A percentile compares a stretch with the other conserved stretches of the same genome.
Conservation (phyloP, 2,329 filamentous ascomycete species). For the Macrophomina pseudophaseolina region DNA sequence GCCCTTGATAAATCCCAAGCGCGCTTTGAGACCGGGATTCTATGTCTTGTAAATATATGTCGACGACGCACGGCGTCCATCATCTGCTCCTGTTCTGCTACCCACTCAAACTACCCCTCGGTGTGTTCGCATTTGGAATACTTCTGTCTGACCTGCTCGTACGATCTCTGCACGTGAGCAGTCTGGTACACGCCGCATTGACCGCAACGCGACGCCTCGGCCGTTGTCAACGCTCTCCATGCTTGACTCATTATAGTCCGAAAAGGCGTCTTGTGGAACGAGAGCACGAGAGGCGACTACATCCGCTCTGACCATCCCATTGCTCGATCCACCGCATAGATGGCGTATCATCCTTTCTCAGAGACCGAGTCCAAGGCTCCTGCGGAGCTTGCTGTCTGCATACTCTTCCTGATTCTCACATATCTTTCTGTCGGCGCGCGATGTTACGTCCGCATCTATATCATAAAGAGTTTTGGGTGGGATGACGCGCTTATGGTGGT, state of each 20-base stretch:
- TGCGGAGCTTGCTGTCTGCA: constrained; percentile 34
- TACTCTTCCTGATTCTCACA: constrained; percentile 43
- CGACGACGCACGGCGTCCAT: background rate
- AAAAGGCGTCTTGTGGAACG: background rate
- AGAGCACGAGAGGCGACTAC: background rate
- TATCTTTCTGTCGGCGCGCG: constrained; percentile 47
- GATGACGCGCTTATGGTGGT: constrained; percentile 51
- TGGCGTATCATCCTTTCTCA: constrained; percentile 19
- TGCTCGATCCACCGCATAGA: background rate
- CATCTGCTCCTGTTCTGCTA: background rate
- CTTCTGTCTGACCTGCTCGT: background rate
- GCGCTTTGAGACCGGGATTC: background rate
- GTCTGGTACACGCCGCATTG: background rate
- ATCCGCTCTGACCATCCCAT: background rate
- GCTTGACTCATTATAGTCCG: background rate
- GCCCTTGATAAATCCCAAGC: background rate
- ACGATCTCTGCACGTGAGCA: background rate
- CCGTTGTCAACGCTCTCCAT: background rate
- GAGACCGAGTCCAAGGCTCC: constrained; percentile 32
- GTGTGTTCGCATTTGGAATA: background rate
- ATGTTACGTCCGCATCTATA: constrained; percentile 46
- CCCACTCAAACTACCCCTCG: background rate
- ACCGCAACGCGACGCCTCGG: background rate
- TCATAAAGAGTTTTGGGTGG: constrained; percentile 50
- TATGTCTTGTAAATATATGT: constrained; percentile 9